Evolutionary conservation across 129 eudicot species (phyloP).

Genomic region (Pittosporum tobira): DNA sequence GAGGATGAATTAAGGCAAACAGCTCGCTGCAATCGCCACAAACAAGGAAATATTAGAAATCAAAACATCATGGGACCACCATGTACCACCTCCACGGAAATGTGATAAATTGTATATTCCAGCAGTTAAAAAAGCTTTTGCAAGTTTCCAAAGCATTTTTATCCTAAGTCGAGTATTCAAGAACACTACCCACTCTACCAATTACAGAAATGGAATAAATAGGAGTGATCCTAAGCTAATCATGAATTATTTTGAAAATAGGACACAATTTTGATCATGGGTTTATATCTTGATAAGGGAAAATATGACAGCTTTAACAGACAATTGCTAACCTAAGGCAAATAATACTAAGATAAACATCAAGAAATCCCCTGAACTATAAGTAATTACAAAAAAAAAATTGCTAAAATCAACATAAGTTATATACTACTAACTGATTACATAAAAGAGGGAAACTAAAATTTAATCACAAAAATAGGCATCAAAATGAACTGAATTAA

Average conservation of each 20-base stretch:
- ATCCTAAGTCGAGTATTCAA: not conserved
- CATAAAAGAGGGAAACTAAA: not conserved
- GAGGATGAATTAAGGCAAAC: constrained; percentile 51
- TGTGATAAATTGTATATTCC: not conserved
- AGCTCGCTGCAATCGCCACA: constrained; percentile 37
- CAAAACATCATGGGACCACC: not conserved
- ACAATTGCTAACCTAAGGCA: not conserved
- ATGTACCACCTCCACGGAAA: not conserved
- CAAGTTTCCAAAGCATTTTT: not conserved
- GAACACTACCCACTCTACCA: not conserved
- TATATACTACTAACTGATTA: not conserved
- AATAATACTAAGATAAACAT: not conserved
- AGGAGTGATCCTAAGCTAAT: not conserved
- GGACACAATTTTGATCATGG: too few species aligned
- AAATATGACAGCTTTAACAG: not conserved
- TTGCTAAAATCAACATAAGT: not conserved
- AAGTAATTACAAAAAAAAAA: too few species aligned
- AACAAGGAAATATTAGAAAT: not conserved
- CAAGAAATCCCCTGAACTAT: not conserved
- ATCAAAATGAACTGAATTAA: not conserved
- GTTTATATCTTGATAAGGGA: too few species aligned
- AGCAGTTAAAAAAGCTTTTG: too few species aligned
- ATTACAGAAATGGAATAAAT: too few species aligned
- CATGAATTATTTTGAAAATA: not conserved
- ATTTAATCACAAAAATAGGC: not conserved